These are phyloP conservation scores for Linum usitatissimum DNA, from an alignment of 345 rosid species.

Conservation along the genomic window DNA sequence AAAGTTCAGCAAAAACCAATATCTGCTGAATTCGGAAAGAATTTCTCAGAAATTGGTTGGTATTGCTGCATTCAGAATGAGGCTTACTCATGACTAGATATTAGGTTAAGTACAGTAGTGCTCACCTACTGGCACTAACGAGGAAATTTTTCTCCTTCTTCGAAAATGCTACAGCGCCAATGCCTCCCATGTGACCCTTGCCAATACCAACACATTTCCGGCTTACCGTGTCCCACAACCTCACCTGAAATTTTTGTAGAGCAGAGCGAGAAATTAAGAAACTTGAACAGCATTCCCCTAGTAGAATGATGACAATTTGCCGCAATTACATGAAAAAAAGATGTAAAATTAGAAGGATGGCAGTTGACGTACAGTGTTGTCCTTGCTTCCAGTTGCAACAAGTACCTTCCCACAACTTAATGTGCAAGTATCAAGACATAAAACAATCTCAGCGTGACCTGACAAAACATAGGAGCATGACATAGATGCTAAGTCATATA, in stretches of 20 bases:
- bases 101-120: not conserved
- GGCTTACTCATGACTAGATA: not conserved
- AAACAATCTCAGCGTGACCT: constrained; percentile 71
- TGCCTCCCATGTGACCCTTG: constrained; percentile 78
- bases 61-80: not conserved
- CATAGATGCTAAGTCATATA: constrained; percentile 77
- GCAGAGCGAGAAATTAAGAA: constrained; percentile 1
- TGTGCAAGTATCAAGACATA: constrained; percentile 70
- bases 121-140: constrained; percentile 92
- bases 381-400: constrained; percentile 84
- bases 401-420: constrained; percentile 52
- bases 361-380: constrained; percentile 55
- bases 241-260: constrained; percentile 40
- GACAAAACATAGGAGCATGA: constrained; percentile 85
- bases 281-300: not conserved
- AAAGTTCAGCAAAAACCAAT: not conserved
- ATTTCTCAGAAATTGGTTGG: not conserved
- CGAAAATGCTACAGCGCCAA: constrained; percentile 84
- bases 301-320: not conserved
- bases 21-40: too few relatives aligned
- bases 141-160: constrained; percentile 56
- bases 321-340: not conserved
- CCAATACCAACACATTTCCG: constrained; percentile 78
- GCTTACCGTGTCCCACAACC: constrained; percentile 72
- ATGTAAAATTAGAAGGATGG: constrained; percentile 9